Conservation (phyloP, 2,329 filamentous ascomycete species). For the Verticillium klebahnii region DNA sequence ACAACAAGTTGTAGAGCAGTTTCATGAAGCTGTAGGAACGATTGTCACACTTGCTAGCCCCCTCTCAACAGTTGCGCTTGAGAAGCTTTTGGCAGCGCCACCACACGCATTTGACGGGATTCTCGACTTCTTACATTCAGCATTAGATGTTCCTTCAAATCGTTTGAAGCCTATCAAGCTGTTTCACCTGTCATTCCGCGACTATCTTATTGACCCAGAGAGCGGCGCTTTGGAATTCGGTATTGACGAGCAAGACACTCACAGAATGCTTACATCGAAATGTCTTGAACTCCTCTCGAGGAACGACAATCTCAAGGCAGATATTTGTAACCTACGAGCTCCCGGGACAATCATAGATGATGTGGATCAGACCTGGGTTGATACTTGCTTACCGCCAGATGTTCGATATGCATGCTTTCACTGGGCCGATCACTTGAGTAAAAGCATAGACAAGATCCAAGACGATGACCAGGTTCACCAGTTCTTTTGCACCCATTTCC, state of each 20-base stretch:
- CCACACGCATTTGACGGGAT: not conserved
- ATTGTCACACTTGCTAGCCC: not conserved
- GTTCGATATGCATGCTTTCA: not conserved
- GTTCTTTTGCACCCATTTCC: not conserved
- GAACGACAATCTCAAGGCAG: not conserved
- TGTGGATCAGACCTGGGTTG: too few species aligned
- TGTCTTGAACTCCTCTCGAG: not conserved
- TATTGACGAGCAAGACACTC: not conserved
- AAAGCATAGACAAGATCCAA: not conserved
- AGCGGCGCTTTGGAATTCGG: not conserved
- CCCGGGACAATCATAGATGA: not conserved
- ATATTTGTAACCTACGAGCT: not conserved
- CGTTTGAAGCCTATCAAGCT: constrained; percentile 17
- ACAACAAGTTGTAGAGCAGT: not conserved
- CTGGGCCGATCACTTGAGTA: not conserved
- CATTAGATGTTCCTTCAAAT: constrained; percentile 23
- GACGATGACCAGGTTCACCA: not conserved
- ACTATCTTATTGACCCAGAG: not conserved
- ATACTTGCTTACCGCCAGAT: not conserved
- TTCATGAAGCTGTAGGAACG: not conserved
- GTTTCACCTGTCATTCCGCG: not conserved
- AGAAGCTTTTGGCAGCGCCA: not conserved
- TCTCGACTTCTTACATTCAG: constrained; percentile 26
- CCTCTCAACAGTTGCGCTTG: not conserved
- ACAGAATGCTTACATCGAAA: not conserved